A percentile compares a stretch with the other conserved stretches of the same genome.
phyloP scores from a whole-genome alignment of 345 rosid genomes.

The Erodium maritimum region DNA sequence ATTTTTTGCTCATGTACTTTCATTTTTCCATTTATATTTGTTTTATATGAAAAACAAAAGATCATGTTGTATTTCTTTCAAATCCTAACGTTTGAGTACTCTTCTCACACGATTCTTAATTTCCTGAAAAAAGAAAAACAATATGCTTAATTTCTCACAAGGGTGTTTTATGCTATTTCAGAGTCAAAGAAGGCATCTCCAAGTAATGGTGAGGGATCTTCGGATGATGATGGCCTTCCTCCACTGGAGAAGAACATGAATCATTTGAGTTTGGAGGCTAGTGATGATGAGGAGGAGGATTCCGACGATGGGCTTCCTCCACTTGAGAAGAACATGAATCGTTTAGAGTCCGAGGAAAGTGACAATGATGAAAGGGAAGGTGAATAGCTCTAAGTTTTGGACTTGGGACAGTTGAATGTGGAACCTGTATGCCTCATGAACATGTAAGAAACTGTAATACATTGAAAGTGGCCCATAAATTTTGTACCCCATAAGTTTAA shows the following conservation, averaged over 20 bases:
- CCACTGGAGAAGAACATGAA: slow-evolving; percentile 79
- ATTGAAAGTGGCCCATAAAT: too few species aligned
- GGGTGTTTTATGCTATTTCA: too few species aligned
- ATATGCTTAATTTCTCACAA: too few species aligned
- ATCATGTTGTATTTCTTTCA: not conserved
- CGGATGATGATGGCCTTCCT: slow-evolving; percentile 61
- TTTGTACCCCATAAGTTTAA: too few species aligned
- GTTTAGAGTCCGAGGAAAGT: slow-evolving; percentile 34
- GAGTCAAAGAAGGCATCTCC: not conserved
- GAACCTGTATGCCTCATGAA: too few species aligned
- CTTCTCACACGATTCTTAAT: too few species aligned
- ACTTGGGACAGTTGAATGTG: not conserved
- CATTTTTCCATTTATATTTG: not conserved
- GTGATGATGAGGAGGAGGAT: slow-evolving; percentile 34
- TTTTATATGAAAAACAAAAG: too few species aligned
- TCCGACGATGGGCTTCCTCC: slow-evolving; percentile 83
- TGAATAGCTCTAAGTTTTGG: not conserved
- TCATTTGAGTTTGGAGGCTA: slow-evolving; percentile 45
- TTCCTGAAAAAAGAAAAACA: not conserved
- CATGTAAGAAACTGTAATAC: too few species aligned
- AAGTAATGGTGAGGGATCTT: slow-evolving; percentile 27
- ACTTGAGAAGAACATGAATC: slow-evolving; percentile 74
- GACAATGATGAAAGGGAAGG: slow-evolving; percentile 9
- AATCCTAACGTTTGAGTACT: not conserved
- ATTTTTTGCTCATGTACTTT: not conserved